Evolutionary conservation across 73 alveolate species (phyloP), one percentile per base, ranked within the genome.

Genomic region (Durusdinium trenchii): DNA sequence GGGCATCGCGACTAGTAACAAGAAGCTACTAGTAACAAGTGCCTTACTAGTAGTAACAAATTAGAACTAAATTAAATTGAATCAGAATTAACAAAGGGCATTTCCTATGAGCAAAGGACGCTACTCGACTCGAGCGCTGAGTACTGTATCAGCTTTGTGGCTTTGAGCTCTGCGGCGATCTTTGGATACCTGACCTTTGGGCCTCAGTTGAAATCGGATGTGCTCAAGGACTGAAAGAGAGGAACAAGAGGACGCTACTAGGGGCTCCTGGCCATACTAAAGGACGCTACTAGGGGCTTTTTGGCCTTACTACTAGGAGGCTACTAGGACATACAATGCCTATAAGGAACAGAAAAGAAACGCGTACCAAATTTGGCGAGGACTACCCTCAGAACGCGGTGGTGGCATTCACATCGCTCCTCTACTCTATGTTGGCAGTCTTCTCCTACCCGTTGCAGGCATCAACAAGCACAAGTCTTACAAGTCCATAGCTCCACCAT

Each of bases 401-500:
- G 69, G 86, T 67, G 48, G 96, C 96, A 20, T 90, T 73, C 61
- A 92, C 98, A 9, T 57, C 92, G 40, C 91, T 92, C 47, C 90
- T 92, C 61, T 92, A 73, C 61, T 69, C 91, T 26, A 20, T 75
- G 50, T 40, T 92, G 98, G 98, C 98, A 12, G 35, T 92, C 91
- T 71, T 92, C 81, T 92, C 98, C 45, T 92, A 71, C 98, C 98
- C 98, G 14, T 28, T 92, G 62, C 98, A 92, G 96, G 96, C 64
- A 30, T 30, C 46, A 10, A 79, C 36, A 18, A 40, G 45, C 23
- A n/a, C 35, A 48, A 10, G 73, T 35, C 50, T n/a, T n/a, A n/a
- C n/a, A n/a, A n/a, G n/a, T n/a, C n/a, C n/a, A n/a, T n/a, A n/a
- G n/a, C n/a, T n/a, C n/a, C n/a, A n/a, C n/a, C n/a, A n/a, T n/a